Evolutionary conservation across 139 green algal genomes (phyloP), one percentile per base, ranked within the genome.

Genomic region (Pleodorina starrii): DNA sequence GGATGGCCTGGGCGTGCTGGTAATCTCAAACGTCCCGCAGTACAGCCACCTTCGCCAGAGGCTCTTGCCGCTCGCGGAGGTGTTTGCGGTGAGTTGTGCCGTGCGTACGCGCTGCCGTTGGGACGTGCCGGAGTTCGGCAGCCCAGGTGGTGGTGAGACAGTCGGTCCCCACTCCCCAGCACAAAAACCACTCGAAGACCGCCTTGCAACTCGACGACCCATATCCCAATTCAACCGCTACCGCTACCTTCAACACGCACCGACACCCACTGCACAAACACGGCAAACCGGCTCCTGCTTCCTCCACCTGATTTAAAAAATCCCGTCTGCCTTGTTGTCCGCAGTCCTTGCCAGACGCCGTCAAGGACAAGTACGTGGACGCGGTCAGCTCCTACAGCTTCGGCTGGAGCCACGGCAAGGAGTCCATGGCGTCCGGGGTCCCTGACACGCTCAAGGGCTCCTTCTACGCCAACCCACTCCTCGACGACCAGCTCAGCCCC

Each of bases 381-480:
- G 40, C 90, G 3, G 59, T 43, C 5, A 94, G 83, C 63, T 44
- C 38, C 29, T 98, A 96, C 91, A 96, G 93, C 86, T 89, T 97
- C 29, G 96, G 96, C 0, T 98, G 96, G 96, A 93, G 75, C 14
- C 94, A 95, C 73, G 96, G 96, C 35, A 54, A 48, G 60, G 96
- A 98, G 74, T 75, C 57, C 19, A 90, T 98, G 38, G 69, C 76
- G 17, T 84, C 78, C 76, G 96, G 96, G 0, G 25, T 63, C 17
- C 88, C 63, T 0, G 96, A 98, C 90, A 92, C 48, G 25, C 29
- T 91, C 68, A 96, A 97, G 85, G 93, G 93, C 71, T 92, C 75
- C 46, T 97, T 88, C 80, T 97, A 98, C 44, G 95, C 93, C 72
- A 98, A 97, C 90, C 95, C 95, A 3, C 21, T 90, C 1, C 40